A percentile compares a stretch with the other conserved stretches of the same genome.
Conservation (phyloP, 2,329 filamentous ascomycete species). For the Dothiorella sarmentorum region DNA sequence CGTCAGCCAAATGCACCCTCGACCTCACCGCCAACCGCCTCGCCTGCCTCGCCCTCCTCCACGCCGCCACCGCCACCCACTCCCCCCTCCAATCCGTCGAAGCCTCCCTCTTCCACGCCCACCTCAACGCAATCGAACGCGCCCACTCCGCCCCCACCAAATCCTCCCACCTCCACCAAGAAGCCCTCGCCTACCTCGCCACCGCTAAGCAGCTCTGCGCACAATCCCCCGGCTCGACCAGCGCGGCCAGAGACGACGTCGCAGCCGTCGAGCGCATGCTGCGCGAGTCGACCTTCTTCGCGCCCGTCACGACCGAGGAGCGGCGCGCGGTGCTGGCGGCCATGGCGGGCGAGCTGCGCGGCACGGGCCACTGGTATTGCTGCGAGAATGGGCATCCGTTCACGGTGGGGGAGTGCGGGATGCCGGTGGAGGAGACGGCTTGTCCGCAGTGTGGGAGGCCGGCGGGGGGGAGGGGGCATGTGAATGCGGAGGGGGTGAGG, state of each 20-base stretch:
- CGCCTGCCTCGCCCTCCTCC: constrained; percentile 43
- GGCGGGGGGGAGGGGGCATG: constrained; percentile 56
- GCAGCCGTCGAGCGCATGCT: constrained; percentile 39
- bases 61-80: constrained; percentile 34
- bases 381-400: constrained; percentile 58
- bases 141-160: background rate
- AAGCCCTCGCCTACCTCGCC: background rate
- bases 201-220: background rate
- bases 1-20: constrained; percentile 22
- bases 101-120: constrained; percentile 50
- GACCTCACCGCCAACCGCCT: constrained; percentile 35
- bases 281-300: background rate
- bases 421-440: constrained; percentile 58
- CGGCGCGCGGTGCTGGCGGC: constrained; percentile 27
- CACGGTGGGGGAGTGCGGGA: constrained; percentile 63
- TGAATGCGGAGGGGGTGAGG: constrained; percentile 50
- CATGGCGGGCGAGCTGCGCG: constrained; percentile 44
- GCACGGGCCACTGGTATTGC: constrained; percentile 60
- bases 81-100: constrained; percentile 48
- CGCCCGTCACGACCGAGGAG: constrained; percentile 17
- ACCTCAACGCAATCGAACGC: constrained; percentile 47
- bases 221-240: background rate
- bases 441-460: constrained; percentile 61
- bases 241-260: constrained; percentile 40
- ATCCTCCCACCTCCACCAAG: constrained; percentile 20